A percentile compares a stretch with the other conserved stretches of the same genome.
Evolutionary conservation across 2,329 filamentous ascomycete species (phyloP).

Genomic region (Tolypocladium cylindrosporum): DNA sequence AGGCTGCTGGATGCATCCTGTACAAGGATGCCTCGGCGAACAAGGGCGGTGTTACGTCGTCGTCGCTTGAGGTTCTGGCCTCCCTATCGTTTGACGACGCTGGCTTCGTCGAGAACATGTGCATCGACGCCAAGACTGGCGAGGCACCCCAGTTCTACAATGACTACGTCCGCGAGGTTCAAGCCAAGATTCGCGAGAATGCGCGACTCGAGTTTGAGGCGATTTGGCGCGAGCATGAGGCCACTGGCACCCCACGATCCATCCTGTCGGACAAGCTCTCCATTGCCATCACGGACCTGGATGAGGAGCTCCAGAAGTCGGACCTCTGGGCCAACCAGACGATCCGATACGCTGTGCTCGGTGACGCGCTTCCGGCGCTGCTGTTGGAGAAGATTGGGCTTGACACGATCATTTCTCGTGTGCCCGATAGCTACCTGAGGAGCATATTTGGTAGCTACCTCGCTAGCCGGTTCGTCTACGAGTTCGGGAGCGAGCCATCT

Average conservation of each 20-base stretch:
- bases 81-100: constrained; percentile 89
- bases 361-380: constrained; percentile 76
- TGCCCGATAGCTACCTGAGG: constrained; percentile 84
- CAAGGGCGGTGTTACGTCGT: constrained; percentile 97
- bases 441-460: constrained; percentile 95
- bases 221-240: constrained; percentile 89
- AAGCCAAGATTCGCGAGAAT: constrained; percentile 83
- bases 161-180: constrained; percentile 83
- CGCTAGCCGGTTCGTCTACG: constrained; percentile 91
- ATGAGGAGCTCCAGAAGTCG: constrained; percentile 91
- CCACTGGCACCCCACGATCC: constrained; percentile 69
- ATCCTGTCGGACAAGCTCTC: constrained; percentile 88
- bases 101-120: constrained; percentile 90
- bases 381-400: constrained; percentile 84
- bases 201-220: constrained; percentile 93
- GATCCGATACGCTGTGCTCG: constrained; percentile 68
- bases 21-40: constrained; percentile 98
- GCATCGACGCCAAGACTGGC: constrained; percentile 56
- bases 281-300: constrained; percentile 86
- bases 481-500: constrained; percentile 83
- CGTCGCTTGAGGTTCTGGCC: constrained; percentile 89
- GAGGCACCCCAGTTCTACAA: constrained; percentile 84
- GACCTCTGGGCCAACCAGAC: constrained; percentile 80
- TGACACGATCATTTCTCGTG: constrained; percentile 74
- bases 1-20: constrained; percentile 87